Conservation (phyloP, 768 basidiomycete genomes). For the Arthromyces matolae region DNA sequence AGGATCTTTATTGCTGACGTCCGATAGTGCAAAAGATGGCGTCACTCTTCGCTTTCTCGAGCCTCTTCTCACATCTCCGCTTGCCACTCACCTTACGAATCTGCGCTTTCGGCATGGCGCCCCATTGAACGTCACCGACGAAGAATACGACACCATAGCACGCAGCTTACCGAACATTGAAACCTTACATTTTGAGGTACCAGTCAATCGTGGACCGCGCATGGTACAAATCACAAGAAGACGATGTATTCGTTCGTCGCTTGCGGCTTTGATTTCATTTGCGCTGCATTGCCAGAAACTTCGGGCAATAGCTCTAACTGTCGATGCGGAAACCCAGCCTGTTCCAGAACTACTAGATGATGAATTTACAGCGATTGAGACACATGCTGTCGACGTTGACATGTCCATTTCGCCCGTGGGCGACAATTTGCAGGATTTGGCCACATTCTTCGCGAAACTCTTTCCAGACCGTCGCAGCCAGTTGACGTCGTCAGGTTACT, state of each 20-base stretch:
- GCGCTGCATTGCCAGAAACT: neutral
- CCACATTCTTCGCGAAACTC: conserved; percentile 1
- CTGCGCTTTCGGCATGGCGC: neutral
- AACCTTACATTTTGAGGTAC: neutral
- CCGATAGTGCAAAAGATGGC: neutral
- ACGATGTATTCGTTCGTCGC: conserved; percentile 1
- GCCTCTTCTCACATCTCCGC: conserved; percentile 1
- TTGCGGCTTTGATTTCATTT: conserved; percentile 4
- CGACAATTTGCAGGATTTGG: neutral
- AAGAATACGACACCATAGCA: conserved; percentile 5
- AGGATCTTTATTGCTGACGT: neutral
- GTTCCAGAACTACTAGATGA: neutral
- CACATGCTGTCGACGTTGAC: neutral
- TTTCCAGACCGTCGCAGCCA: neutral
- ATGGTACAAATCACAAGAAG: neutral
- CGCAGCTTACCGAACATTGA: neutral
- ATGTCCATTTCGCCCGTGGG: conserved; percentile 6
- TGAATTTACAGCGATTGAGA: neutral
- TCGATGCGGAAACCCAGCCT: neutral
- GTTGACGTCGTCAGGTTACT: too few relatives aligned
- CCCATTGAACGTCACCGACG: neutral
- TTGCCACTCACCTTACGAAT: neutral
- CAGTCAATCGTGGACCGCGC: neutral
- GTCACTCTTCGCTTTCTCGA: neutral
- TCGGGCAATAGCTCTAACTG: conserved; percentile 3